Evolutionary conservation across 805 yeast genomes (phyloP).

Genomic region (Candida ovalis): DNA sequence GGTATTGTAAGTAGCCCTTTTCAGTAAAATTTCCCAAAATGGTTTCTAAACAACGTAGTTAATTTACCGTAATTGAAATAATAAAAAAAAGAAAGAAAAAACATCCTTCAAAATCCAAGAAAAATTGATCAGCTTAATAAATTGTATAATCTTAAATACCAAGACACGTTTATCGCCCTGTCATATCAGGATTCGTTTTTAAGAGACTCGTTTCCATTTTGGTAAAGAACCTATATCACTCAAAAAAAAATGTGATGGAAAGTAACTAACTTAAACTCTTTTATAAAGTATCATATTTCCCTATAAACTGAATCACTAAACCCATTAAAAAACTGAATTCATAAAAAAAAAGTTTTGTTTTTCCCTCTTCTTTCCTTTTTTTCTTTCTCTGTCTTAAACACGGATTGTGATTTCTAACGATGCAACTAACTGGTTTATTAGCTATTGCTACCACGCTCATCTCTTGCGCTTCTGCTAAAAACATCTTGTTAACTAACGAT

Average conservation of each 20-base stretch:
- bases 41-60: too few species aligned
- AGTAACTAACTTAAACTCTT: not conserved
- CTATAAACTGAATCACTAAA: not conserved
- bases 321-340: not conserved
- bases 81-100: too few species aligned
- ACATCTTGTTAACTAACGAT: conserved; percentile 50
- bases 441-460: conserved; percentile 10
- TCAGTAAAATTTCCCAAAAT: too few species aligned
- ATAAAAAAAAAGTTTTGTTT: too few species aligned
- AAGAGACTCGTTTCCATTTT: not conserved
- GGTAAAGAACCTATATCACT: not conserved
- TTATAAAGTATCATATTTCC: conserved; percentile 1
- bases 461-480: conserved; percentile 29
- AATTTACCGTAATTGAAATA: too few species aligned
- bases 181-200: not conserved
- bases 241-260: too few species aligned
- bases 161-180: not conserved
- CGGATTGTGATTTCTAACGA: not conserved
- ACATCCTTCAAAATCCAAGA: too few species aligned
- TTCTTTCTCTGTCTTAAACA: not conserved
- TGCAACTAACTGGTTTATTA: conserved; percentile 10
- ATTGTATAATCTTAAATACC: too few species aligned
- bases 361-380: not conserved
- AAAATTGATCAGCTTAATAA: too few species aligned
- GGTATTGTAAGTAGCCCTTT: too few species aligned